A percentile compares a stretch with the other conserved stretches of the same genome.
Conservation (phyloP, 495 filamentous ascomycete species). For the Darksidea phi region DNA sequence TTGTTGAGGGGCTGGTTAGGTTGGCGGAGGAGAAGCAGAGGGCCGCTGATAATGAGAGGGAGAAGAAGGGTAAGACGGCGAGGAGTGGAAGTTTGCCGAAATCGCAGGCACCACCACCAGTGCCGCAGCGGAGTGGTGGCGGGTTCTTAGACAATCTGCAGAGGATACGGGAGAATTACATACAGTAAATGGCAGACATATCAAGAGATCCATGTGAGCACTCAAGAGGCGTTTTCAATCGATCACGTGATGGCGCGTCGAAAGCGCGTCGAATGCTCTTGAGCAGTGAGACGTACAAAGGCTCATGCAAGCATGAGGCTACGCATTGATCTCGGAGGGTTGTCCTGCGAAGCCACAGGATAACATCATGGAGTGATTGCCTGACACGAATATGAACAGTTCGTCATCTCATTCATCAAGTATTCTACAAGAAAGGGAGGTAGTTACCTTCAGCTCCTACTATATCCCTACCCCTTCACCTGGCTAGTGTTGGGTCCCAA, state of each 20-base stretch:
- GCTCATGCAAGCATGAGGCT: no score
- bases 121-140: constrained; percentile 6
- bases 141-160: constrained; percentile 33
- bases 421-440: neutral
- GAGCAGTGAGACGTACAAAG: no score
- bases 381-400: neutral
- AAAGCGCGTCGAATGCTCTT: no score
- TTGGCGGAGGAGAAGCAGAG: constrained; percentile 50
- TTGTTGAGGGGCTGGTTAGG: constrained; percentile 74
- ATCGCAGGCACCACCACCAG: neutral
- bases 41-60: constrained; percentile 5
- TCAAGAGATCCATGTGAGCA: no score
- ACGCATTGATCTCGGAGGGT: no score
- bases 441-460: neutral
- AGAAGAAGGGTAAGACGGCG: constrained; percentile 13
- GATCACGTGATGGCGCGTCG: constrained; percentile 1
- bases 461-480: neutral
- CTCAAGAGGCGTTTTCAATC: neutral
- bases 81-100: constrained; percentile 17
- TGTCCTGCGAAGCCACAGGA: no score
- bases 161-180: constrained; percentile 28
- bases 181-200: neutral
- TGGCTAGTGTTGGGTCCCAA: neutral
- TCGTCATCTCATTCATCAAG: neutral
- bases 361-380: no score